These are phyloP conservation scores for Candida odintsovae DNA, from an alignment of 805 yeast species.

Conservation along the genomic window DNA sequence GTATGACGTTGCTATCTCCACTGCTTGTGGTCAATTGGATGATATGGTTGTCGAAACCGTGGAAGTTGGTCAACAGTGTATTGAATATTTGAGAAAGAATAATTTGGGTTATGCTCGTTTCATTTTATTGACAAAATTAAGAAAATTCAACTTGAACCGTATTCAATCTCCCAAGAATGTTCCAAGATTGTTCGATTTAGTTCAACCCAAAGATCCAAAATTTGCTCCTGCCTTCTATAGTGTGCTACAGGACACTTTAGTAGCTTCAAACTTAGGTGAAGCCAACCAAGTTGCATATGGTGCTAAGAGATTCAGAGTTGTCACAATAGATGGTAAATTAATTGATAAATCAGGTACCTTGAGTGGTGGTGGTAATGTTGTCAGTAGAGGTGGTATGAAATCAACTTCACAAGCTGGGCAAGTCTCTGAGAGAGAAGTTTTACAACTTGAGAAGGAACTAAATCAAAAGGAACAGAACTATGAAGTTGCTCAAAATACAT, in stretches of 20 bases:
- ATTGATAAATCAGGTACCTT: constrained; percentile 93
- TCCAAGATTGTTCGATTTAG: constrained; percentile 80
- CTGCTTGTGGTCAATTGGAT: constrained; percentile 88
- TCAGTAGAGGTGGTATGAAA: constrained; percentile 73
- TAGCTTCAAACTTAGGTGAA: constrained; percentile 68
- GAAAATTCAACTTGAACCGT: constrained; percentile 50
- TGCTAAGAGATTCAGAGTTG: constrained; percentile 74
- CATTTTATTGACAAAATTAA: constrained; percentile 69
- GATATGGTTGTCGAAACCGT: constrained; percentile 87
- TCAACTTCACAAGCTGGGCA: constrained; percentile 31
- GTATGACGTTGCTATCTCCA: constrained; percentile 90
- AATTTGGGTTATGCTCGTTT: constrained; percentile 87
- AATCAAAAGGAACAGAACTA: constrained; percentile 47
- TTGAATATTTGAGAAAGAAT: constrained; percentile 76
- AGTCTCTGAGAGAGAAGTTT: constrained; percentile 53
- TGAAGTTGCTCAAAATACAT: constrained; percentile 43
- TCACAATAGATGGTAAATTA: constrained; percentile 85
- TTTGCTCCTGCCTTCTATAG: constrained; percentile 88
- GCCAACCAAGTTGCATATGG: constrained; percentile 91
- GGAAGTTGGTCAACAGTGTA: constrained; percentile 67
- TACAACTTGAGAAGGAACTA: constrained; percentile 46
- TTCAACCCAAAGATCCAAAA: constrained; percentile 56
- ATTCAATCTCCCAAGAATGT: constrained; percentile 70
- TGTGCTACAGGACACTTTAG: constrained; percentile 81
- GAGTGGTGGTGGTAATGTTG: constrained; percentile 88